Evolutionary conservation across 2,329 filamentous ascomycete genomes (phyloP).

Genomic region (Fusarium siculi): DNA sequence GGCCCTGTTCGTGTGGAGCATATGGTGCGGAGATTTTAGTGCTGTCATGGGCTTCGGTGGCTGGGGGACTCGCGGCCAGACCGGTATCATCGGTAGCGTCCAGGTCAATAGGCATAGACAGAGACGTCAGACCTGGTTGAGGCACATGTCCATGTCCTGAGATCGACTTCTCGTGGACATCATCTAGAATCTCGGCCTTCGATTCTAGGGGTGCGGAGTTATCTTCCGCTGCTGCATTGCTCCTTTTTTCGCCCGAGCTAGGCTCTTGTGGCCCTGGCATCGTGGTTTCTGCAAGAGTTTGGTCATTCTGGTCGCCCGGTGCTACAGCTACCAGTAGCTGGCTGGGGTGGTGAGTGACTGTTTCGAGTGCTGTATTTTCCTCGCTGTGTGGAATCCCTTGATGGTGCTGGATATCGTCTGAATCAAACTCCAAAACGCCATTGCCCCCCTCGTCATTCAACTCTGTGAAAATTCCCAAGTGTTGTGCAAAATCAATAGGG

Average conservation of each 20-base stretch:
- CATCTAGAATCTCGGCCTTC: conserved; percentile 17
- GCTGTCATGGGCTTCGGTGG: neutral
- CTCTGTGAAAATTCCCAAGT: conserved; percentile 44
- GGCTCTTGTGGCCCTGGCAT: conserved; percentile 34
- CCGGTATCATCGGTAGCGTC: neutral
- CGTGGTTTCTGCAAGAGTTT: conserved; percentile 35
- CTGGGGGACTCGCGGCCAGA: neutral
- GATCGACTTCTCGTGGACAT: conserved; percentile 3
- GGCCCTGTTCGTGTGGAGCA: conserved; percentile 13
- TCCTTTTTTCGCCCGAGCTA: conserved; percentile 15
- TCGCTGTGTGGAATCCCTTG: conserved; percentile 32
- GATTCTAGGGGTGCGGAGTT: conserved; percentile 14
- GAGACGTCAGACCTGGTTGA: neutral
- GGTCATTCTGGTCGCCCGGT: conserved; percentile 18
- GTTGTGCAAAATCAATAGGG: conserved; percentile 50
- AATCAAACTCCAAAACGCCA: conserved; percentile 45
- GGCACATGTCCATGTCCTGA: neutral
- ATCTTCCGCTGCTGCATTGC: conserved; percentile 12
- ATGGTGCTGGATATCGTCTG: conserved; percentile 41
- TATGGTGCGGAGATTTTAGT: conserved; percentile 4
- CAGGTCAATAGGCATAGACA: neutral
- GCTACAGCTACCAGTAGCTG: conserved; percentile 22
- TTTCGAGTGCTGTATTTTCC: conserved; percentile 40
- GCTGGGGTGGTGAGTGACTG: conserved; percentile 19
- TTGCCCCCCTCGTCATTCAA: conserved; percentile 40